Evolutionary conservation across 495 filamentous ascomycete genomes (phyloP), one percentile per base, ranked within the genome.

Genomic region (Penicillium manginii): DNA sequence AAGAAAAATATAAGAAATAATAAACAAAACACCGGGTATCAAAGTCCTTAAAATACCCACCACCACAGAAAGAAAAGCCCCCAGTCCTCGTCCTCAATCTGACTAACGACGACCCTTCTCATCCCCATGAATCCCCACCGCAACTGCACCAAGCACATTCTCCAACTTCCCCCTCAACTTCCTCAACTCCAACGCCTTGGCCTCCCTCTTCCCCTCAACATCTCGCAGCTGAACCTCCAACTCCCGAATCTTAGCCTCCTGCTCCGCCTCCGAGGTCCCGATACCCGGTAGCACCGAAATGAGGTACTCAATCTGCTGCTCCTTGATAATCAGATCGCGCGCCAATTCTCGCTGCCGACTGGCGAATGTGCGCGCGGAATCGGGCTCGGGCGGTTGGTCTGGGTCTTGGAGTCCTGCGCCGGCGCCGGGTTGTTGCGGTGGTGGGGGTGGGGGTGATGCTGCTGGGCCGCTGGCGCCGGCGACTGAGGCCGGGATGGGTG

Each of bases 261-360:
- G 94, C 69, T 92, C 89, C 57, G 83, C 82, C 78, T 96, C 88
- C 58, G 89, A 93, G 43, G 87, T 88, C 17, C 90, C 90, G 47
- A 97, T 84, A 0, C 94, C 94, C 0, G 94, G 94, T n/a, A 98
- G 75, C 15, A 82, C 81, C 2, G 84, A 86, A 59, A 97, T 91
- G 54, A 98, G 73, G 22, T 85, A 79, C 76, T 98, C 94, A 63
- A 98, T 94, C 82, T 97, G 92, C 78, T 97, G 91, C 62, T 93
- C 90, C 73, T 97, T 92, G 55, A 91, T 74, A 51, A 98, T 88
- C 1, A 98, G 79, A 66, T 97, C 93, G 14, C 87, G 86, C 17
- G 92, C 91, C 18, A 98, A 81, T 69, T 98, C 93, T 33, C 83
- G 73, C 68, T 96, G 86, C 10, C 88, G 84, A 9, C 81, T 82